phyloP scores from a whole-genome alignment of 768 basidiomycete genomes.

The Calocera cornea region DNA sequence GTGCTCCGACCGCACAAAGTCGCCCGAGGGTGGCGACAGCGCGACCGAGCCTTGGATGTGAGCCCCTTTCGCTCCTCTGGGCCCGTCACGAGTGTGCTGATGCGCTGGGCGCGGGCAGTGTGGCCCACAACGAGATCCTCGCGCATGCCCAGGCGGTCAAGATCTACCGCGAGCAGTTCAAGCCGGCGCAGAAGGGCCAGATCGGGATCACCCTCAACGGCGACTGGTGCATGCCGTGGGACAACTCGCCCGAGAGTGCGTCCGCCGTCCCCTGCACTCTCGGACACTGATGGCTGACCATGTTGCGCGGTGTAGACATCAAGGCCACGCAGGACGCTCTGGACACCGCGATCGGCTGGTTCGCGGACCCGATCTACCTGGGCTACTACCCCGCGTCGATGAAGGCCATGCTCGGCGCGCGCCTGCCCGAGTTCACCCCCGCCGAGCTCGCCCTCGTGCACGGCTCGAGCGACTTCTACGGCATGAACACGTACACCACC shows the following conservation, averaged over 20 bases:
- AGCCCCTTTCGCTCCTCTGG: slow-evolving; percentile 18
- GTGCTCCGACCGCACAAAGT: slow-evolving; percentile 48
- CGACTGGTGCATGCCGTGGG: slow-evolving; percentile 62
- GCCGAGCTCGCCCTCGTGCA: slow-evolving; percentile 46
- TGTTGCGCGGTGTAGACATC: slow-evolving; percentile 33
- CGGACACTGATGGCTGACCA: neutral
- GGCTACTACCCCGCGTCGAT: slow-evolving; percentile 52
- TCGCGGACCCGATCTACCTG: slow-evolving; percentile 53
- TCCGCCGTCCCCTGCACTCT: slow-evolving; percentile 10
- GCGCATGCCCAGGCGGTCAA: slow-evolving; percentile 57
- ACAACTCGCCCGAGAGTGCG: slow-evolving; percentile 54
- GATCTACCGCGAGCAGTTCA: slow-evolving; percentile 53
- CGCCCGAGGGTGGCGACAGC: slow-evolving; percentile 42
- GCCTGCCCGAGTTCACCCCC: slow-evolving; percentile 44
- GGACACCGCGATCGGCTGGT: slow-evolving; percentile 55
- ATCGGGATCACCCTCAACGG: slow-evolving; percentile 74
- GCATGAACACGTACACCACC: slow-evolving; percentile 60
- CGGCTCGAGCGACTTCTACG: slow-evolving; percentile 57
- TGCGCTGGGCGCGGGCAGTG: no score
- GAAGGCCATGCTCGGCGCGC: slow-evolving; percentile 40
- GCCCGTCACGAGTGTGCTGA: slow-evolving; percentile 3
- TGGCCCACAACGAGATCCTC: slow-evolving; percentile 52
- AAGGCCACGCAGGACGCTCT: slow-evolving; percentile 58
- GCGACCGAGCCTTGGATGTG: slow-evolving; percentile 59
- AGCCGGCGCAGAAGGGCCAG: slow-evolving; percentile 44